Evolutionary conservation across 2,329 filamentous ascomycete genomes (phyloP).

Genomic region (Trichoderma sp.): DNA sequence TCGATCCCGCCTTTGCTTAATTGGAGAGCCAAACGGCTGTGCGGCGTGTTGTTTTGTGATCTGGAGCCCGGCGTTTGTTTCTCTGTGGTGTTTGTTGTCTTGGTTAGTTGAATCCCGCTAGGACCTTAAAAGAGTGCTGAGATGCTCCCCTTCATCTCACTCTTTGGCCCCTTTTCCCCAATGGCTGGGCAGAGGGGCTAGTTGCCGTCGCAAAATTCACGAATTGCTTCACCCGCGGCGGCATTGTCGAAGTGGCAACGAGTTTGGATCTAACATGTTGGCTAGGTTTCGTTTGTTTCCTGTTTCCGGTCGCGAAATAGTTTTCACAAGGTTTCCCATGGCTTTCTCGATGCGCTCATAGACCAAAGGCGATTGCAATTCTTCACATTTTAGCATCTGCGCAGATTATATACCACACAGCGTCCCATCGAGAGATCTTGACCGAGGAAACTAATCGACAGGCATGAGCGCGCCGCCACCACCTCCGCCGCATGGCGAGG

Average conservation of each 20-base stretch:
- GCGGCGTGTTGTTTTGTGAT: constrained; percentile 4
- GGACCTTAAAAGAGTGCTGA: not conserved
- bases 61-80: constrained; percentile 34
- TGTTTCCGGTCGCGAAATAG: not conserved
- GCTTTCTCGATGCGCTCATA: constrained; percentile 33
- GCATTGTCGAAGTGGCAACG: not conserved
- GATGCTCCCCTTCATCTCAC: constrained; percentile 7
- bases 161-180: not conserved
- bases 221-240: not conserved
- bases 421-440: not conserved
- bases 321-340: constrained; percentile 30
- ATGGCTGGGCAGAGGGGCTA: not conserved
- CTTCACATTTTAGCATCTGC: not conserved
- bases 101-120: constrained; percentile 16
- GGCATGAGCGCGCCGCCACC: constrained; percentile 60
- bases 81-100: constrained; percentile 16
- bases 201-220: not conserved
- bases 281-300: not conserved
- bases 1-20: not conserved
- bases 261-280: not conserved
- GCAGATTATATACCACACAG: not conserved
- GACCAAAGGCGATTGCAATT: constrained; percentile 19
- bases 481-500: constrained; percentile 81
- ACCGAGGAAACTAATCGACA: not conserved
- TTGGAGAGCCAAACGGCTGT: not conserved